Evolutionary conservation across 192 early-diverging fungal genomes (phyloP).

Genomic region (Backusella morwellensis): DNA sequence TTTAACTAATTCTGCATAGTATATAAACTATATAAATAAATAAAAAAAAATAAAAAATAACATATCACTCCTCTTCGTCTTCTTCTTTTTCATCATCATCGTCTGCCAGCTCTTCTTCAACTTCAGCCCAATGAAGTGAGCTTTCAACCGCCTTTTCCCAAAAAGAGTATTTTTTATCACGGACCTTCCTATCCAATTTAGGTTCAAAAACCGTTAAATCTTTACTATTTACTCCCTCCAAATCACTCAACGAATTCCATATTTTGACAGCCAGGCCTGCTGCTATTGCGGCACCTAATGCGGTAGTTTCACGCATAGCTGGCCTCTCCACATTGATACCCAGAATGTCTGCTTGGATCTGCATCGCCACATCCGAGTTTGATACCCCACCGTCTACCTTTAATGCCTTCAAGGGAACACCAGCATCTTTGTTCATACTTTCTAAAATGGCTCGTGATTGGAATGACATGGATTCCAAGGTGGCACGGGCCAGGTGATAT

Average conservation of each 20-base stretch:
- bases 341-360: conserved; percentile 83
- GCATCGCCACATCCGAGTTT: conserved; percentile 86
- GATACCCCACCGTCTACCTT: conserved; percentile 91
- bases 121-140: conserved; percentile 57
- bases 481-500: conserved; percentile 83
- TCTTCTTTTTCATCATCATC: not conserved
- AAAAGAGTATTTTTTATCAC: conserved; percentile 52
- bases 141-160: conserved; percentile 81
- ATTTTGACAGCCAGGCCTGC: conserved; percentile 58
- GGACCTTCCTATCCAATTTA: conserved; percentile 44
- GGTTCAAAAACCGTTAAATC: conserved; percentile 44
- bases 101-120: not conserved
- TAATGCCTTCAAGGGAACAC: conserved; percentile 62
- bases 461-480: conserved; percentile 87
- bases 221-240: conserved; percentile 54
- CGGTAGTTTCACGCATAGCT: conserved; percentile 87
- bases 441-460: conserved; percentile 85
- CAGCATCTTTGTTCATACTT: conserved; percentile 80
- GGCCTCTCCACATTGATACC: conserved; percentile 80
- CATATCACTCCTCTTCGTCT: not conserved
- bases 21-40: not conserved
- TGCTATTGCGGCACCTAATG: conserved; percentile 88
- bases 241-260: conserved; percentile 53
- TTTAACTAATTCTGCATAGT: conserved; percentile 1
- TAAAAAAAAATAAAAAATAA: not conserved